These are phyloP conservation scores for Metschnikowia amazonensis DNA, from an alignment of 805 yeast genomes.

Conservation along the genomic window DNA sequence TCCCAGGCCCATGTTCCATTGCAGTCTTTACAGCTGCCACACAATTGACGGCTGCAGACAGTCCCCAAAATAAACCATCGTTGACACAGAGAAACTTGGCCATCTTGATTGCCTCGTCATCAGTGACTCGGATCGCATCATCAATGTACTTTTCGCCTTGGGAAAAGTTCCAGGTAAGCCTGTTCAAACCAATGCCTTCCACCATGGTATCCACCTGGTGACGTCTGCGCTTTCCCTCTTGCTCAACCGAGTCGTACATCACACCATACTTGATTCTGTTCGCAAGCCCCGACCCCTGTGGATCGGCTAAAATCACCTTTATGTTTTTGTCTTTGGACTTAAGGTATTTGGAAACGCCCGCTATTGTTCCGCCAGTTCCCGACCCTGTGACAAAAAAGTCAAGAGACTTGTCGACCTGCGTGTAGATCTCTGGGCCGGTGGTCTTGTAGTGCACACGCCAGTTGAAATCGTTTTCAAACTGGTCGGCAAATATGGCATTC, in stretches of 20 bases:
- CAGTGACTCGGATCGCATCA: slow-evolving; percentile 75
- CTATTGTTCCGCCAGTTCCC: slow-evolving; percentile 68
- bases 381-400: slow-evolving; percentile 87
- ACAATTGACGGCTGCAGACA: slow-evolving; percentile 90
- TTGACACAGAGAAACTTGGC: slow-evolving; percentile 75
- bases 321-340: slow-evolving; percentile 46
- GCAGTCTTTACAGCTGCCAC: slow-evolving; percentile 74
- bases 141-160: slow-evolving; percentile 70
- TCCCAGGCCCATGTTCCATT: slow-evolving; percentile 48
- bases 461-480: slow-evolving; percentile 88
- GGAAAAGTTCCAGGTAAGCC: slow-evolving; percentile 77
- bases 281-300: slow-evolving; percentile 90
- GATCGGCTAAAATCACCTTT: slow-evolving; percentile 76
- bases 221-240: slow-evolving; percentile 88
- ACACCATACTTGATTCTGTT: slow-evolving; percentile 86
- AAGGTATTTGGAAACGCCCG: slow-evolving; percentile 24
- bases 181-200: slow-evolving; percentile 90
- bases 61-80: slow-evolving; percentile 90
- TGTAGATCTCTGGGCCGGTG: slow-evolving; percentile 92
- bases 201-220: slow-evolving; percentile 95
- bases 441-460: slow-evolving; percentile 80
- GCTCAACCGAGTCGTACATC: slow-evolving; percentile 85
- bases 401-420: slow-evolving; percentile 59
- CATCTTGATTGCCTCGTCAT: slow-evolving; percentile 80
- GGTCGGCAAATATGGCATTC: slow-evolving; percentile 86